Percentiles rank a stretch among this genome's conserved stretches.
Evolutionary conservation across 148 eudicot genomes (phyloP).

Genomic region (Arctostaphylos glauca): DNA sequence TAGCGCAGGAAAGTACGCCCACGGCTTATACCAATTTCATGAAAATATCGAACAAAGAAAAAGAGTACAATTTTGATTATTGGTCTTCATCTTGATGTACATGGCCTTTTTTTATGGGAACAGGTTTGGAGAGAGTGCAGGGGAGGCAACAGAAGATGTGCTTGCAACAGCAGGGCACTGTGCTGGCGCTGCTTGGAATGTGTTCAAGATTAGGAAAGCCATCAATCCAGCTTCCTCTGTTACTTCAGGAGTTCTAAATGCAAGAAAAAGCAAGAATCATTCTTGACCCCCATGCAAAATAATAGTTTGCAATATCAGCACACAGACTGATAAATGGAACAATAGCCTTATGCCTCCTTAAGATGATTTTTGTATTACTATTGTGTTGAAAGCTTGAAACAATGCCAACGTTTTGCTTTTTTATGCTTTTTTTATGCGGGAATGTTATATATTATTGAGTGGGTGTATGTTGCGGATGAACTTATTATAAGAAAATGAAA

Average conservation of each 20-base stretch:
- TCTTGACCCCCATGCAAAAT: not conserved
- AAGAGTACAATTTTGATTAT: not conserved
- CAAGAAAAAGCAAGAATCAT: slow-evolving; percentile 22
- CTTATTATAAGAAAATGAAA: too few relatives aligned
- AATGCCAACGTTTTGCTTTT: not conserved
- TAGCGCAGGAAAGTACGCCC: not conserved
- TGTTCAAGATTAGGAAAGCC: slow-evolving; percentile 73
- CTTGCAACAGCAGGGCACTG: slow-evolving; percentile 83
- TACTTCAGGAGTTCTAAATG: slow-evolving; percentile 36
- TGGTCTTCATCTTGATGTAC: not conserved
- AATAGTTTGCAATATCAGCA: not conserved
- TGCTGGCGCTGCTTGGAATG: slow-evolving; percentile 84
- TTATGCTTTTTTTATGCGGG: not conserved
- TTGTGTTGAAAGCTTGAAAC: not conserved
- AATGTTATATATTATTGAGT: too few relatives aligned
- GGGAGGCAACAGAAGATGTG: slow-evolving; percentile 75
- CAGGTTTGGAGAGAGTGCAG: slow-evolving; percentile 85
- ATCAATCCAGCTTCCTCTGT: slow-evolving; percentile 62
- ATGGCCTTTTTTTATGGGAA: not conserved
- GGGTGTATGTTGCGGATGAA: too few relatives aligned
- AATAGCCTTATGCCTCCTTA: not conserved
- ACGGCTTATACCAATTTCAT: not conserved
- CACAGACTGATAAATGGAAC: not conserved
- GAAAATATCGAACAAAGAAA: not conserved
- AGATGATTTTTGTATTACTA: not conserved